Percentiles rank a stretch among this genome's conserved stretches.
Conservation (phyloP, 2,329 filamentous ascomycete genomes). For the Penicillium glabrum region DNA sequence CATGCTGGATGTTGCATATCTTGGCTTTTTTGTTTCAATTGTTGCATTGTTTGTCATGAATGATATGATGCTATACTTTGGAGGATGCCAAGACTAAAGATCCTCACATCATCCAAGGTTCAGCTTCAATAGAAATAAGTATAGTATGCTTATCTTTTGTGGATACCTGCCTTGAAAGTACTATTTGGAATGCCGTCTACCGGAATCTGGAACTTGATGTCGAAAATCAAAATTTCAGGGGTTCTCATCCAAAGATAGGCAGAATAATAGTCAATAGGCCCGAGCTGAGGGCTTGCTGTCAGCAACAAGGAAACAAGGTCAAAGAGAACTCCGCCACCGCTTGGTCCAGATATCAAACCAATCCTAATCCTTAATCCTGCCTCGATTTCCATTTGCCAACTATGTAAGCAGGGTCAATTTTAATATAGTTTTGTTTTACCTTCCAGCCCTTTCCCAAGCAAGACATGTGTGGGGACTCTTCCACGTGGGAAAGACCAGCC, state of each 20-base stretch:
- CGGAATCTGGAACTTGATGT: not conserved
- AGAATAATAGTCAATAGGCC: not conserved
- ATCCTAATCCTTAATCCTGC: not conserved
- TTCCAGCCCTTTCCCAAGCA: not conserved
- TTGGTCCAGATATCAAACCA: not conserved
- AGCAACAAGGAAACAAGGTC: not conserved
- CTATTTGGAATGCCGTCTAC: conserved; percentile 1
- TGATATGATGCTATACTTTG: not conserved
- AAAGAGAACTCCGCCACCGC: not conserved
- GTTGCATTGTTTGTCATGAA: not conserved
- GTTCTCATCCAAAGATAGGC: not conserved
- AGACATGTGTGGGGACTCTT: conserved; percentile 9
- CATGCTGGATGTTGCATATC: conserved; percentile 6
- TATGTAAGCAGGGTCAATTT: not conserved
- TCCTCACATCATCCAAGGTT: not conserved
- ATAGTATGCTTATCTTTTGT: not conserved
- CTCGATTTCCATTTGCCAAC: not conserved
- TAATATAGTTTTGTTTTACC: not conserved
- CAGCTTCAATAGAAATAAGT: not conserved
- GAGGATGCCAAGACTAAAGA: not conserved
- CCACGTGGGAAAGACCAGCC: conserved; percentile 13
- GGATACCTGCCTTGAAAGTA: not conserved
- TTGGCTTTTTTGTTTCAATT: not conserved
- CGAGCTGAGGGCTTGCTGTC: not conserved
- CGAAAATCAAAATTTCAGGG: not conserved